Conservation (phyloP, 176 grass and related monocot species). For the Canna indica region DNA sequence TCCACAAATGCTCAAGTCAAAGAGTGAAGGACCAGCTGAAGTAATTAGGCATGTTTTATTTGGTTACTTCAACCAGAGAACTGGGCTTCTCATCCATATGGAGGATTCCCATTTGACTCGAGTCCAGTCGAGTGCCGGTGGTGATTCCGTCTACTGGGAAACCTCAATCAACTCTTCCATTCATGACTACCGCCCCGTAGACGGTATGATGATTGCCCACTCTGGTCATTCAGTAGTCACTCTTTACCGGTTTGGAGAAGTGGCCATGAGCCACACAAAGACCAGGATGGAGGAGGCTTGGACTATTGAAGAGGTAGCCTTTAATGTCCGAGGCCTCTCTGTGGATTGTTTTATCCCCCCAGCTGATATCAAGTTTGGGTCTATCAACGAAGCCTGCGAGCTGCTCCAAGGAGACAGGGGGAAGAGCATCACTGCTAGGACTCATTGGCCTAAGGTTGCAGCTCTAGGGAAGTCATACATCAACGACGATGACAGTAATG, state of each 20-base stretch:
- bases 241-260: conserved; percentile 4
- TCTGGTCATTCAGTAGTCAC: conserved; percentile 9
- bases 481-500: background rate
- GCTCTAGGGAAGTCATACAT: background rate
- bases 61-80: conserved; percentile 9
- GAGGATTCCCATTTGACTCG: conserved; percentile 14
- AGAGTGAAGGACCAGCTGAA: conserved; percentile 6
- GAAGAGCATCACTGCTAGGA: background rate
- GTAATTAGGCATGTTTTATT: conserved; percentile 16
- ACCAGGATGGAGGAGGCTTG: conserved; percentile 13
- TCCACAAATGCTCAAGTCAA: background rate
- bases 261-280: conserved; percentile 10
- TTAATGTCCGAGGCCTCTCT: conserved; percentile 11
- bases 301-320: conserved; percentile 13
- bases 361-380: conserved; percentile 1
- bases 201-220: conserved; percentile 7
- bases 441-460: background rate
- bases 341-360: conserved; percentile 11
- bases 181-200: conserved; percentile 1
- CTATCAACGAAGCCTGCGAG: background rate
- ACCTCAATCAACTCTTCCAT: conserved; percentile 12
- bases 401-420: background rate
- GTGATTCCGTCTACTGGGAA: conserved; percentile 11
- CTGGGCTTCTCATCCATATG: conserved; percentile 8
- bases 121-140: conserved; percentile 3